Evolutionary conservation across 2,329 filamentous ascomycete species (phyloP), one percentile per base, ranked within the genome.

Genomic region (Penicillium italicum): DNA sequence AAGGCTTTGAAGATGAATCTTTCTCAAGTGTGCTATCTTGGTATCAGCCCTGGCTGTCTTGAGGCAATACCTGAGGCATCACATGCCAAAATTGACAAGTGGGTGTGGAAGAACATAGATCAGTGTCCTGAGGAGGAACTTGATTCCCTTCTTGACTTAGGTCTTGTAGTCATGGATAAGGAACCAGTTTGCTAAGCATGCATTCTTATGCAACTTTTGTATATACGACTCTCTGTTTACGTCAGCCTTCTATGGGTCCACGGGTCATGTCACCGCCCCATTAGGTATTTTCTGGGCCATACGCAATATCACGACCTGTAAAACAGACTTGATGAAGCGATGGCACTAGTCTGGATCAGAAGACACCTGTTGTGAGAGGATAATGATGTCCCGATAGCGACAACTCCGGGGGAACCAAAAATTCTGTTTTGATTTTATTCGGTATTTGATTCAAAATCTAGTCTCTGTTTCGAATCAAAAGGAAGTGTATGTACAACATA

Each of bases 71-170:
- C 53, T 7, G 22, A 50, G 33, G 10, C 34, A 40, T 34, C 34
- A 10, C 47, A 38, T 34, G 28, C 40, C 34, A 40, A n/a, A 37
- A 40, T 55, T 18, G 53, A 55, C 28, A 45, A 41, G 28, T 24
- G 30, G 41, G 22, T 55, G 2, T 55, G 53, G 53, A 44, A 40
- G 18, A 55, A 55, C 4, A 55, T 55, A 24, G 53, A 55, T 41
- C 22, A 51, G n/a, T 55, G 53, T 30, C 34, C 53, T 12, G 53
- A 55, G 14, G 28, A 41, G 20, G 53, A 55, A 26, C 26, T 55
- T 12, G 41, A 55, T 28, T 14, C n/a, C 31, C 18, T 55, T 6
- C 40, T 14, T 34, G 53, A 55, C 10, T 16, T 55, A 20, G 53
- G 53, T n/a, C 20, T 55, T 26, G 38, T 34, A 40, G 34, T 51